Evolutionary conservation across 495 filamentous ascomycete species (phyloP), one percentile per base, ranked within the genome.

Genomic region (Apiosordaria backusii): DNA sequence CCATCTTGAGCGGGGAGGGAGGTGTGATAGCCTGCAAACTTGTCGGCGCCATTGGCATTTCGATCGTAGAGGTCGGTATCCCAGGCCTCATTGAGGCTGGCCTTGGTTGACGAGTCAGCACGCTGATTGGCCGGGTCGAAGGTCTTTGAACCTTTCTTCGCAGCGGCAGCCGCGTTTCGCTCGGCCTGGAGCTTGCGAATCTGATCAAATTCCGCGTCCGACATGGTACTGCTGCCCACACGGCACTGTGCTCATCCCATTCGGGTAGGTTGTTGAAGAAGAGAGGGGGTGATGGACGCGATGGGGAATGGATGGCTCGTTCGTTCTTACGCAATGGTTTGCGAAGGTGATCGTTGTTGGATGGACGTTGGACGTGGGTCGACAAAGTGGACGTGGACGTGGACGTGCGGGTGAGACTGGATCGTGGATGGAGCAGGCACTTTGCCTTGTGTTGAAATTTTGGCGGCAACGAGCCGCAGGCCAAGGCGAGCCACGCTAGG

Each of bases 21-120:
- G 1, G 85, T 89, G 75, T 93, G 90, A 77, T 98, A 99, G 64
- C 93, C 95, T 23, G 92, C 88, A 79, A 87, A 99, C 77, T 90
- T 96, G 71, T 97, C 89, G 67, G 76, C 80, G 65, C 86, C 89
- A 74, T 90, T 85, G 70, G 70, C 65, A 19, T 27, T 27, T 65
- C 89, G 87, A 62, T 93, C 92, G 84, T 97, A 99, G 50, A 99
- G 86, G 40, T 89, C 87, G 50, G 89, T 97, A 78, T 99, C 95
- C 84, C 97, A 96, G 74, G 85, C 89, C 74, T 98, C 96, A 76
- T 90, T 96, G 71, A 99, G 82, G 78, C 93, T 94, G 77, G 89
- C 92, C 88, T 98, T 98, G 76, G 91, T 94, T 68, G 92, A 93
- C 75, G 82, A 84, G 85, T 96, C 90, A 85, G 87, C 89, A 79